Base-by-base conservation (phyloP, 257 asterid genomes). In the Coffea canephora region DNA sequence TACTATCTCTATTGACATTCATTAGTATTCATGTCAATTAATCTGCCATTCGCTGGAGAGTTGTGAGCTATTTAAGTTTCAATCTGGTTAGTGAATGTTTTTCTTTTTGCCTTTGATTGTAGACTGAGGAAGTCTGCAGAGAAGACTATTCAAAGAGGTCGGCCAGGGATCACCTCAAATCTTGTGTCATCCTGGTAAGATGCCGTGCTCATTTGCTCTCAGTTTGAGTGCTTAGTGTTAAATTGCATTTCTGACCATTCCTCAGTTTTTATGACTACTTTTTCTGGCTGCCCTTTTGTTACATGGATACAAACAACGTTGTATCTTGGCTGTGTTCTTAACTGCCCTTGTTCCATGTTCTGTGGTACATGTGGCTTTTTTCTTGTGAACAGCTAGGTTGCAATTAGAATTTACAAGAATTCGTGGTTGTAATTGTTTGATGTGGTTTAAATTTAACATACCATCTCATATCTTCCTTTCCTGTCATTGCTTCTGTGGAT, bases 51-150 rank as follows among this genome's bases (percentile, higher is more conserved):
- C 31, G n/a, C 10, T 49, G 21, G 4, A 49, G 49, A 7, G 0
- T 7, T 52, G 10, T 71, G 55, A n/a, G 43, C 66, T 41, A 34
- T n/a, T 66, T 41, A 70, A 43, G 50, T 78, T 64, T 69, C 52
- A 36, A 46, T 67, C 36, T 74, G 73, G 55, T 82, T 80, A 57
- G 64, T 15, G 36, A 2, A 34, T 55, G 16, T n/a, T 10, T 36
- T n/a, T 62, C 36, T 34, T 62, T 25, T 62, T 62, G 46, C 23
- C 16, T 36, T 76, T 57, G 41, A 23, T 67, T 86, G 71, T 82
- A 91, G 97, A 78, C 77, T 49, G 74, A 86, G 81, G 87, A 91
- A 85, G 83, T 89, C 84, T 73, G 80, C 80, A 46, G 88, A 87
- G 84, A 87, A 66, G 79, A 55, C 55, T 27, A 77, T 82, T 80